Evolutionary conservation across 176 grass and related monocot genomes (phyloP).

Genomic region (Saccharum spontaneum): DNA sequence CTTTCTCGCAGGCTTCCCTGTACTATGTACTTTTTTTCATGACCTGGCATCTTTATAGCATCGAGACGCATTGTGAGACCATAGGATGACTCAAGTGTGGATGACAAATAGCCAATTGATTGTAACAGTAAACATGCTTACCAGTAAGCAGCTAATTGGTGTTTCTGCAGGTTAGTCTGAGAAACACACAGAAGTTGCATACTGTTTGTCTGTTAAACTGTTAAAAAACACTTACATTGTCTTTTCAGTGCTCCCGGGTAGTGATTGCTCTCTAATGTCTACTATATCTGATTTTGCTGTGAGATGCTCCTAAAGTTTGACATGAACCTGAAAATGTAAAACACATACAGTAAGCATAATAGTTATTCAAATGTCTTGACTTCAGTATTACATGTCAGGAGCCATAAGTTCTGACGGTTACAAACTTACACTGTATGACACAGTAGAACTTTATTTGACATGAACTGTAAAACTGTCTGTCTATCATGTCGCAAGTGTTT

Average conservation of each 20-base stretch:
- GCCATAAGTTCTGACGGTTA: neutral
- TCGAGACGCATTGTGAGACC: neutral
- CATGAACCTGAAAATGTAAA: neutral
- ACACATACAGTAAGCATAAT: neutral
- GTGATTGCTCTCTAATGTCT: neutral
- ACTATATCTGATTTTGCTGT: neutral
- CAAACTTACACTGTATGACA: neutral
- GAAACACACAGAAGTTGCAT: neutral
- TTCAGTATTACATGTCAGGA: neutral
- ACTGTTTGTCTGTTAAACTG: neutral
- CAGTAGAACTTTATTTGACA: neutral
- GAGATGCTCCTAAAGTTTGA: neutral
- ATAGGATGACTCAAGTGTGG: neutral
- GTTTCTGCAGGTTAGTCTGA: neutral
- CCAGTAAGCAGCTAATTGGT: neutral
- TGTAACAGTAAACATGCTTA: neutral
- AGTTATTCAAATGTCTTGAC: neutral
- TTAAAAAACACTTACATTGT: neutral
- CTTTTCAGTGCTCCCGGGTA: neutral
- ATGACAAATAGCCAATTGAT: neutral
- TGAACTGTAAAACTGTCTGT: neutral
- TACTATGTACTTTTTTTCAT: neutral
- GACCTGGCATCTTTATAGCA: neutral
- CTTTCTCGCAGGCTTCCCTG: constrained; percentile 37
- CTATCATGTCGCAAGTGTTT: neutral